A percentile compares a stretch with the other conserved stretches of the same genome.
Evolutionary conservation across 2,329 filamentous ascomycete species (phyloP).

Genomic region (Xylariaceae sp.): DNA sequence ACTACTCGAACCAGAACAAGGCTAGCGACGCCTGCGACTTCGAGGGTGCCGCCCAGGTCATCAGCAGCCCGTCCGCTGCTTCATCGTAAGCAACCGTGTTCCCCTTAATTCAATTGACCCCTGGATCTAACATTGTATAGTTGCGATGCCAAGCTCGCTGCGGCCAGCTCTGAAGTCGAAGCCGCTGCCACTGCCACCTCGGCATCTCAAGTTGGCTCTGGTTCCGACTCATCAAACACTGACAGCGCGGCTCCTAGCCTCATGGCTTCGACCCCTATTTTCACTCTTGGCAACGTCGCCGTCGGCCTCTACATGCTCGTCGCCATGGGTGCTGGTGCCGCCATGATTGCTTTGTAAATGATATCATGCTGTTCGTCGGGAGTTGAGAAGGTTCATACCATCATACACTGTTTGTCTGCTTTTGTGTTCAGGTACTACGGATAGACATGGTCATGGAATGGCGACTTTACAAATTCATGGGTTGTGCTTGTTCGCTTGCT

Average conservation of each 20-base stretch:
- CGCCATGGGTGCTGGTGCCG: conserved; percentile 49
- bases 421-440: conserved; percentile 5
- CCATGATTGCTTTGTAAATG: conserved; percentile 49
- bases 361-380: no score
- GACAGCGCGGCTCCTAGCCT: conserved; percentile 33
- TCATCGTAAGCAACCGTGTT: conserved; percentile 18
- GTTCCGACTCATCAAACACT: conserved; percentile 14
- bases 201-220: conserved; percentile 17
- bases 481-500: conserved; percentile 5
- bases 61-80: conserved; percentile 18
- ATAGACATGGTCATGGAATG: conserved; percentile 12
- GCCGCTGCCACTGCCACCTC: conserved; percentile 31
- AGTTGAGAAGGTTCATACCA: background rate
- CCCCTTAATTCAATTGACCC: background rate
- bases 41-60: conserved; percentile 48
- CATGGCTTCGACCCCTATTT: conserved; percentile 29
- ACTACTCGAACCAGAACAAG: conserved; percentile 49
- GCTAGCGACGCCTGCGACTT: conserved; percentile 54
- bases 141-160: conserved; percentile 46
- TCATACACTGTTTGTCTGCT: background rate
- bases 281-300: conserved; percentile 45
- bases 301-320: conserved; percentile 49
- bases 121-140: conserved; percentile 4
- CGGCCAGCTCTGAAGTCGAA: conserved; percentile 39
- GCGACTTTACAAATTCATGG: conserved; percentile 2